Evolutionary conservation across 164 flowering plant species (phyloP).

Genomic region (Stephania cephalantha): DNA sequence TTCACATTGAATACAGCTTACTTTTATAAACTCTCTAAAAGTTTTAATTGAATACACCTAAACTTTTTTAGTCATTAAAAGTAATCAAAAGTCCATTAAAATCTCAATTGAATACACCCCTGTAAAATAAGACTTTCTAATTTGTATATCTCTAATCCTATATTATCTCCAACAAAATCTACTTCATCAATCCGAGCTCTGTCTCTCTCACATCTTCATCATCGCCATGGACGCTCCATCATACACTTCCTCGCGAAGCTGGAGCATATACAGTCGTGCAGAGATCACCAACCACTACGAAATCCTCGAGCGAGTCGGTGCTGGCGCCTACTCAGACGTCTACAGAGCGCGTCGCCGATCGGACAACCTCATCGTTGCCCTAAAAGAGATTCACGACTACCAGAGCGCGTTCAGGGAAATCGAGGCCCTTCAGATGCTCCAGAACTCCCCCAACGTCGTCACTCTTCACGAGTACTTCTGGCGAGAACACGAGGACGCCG

Average conservation of each 20-base stretch:
- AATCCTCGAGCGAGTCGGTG: conserved; percentile 63
- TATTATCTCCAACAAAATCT: too few species aligned
- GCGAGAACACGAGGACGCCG: conserved; percentile 83
- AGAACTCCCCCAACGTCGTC: conserved; percentile 59
- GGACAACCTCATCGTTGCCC: conserved; percentile 61
- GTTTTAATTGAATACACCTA: too few species aligned
- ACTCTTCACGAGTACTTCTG: conserved; percentile 75
- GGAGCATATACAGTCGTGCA: conserved; percentile 82
- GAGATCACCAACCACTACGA: conserved; percentile 66
- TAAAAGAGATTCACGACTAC: conserved; percentile 90
- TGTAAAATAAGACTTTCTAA: too few species aligned
- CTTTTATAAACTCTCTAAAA: too few species aligned
- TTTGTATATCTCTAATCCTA: too few species aligned
- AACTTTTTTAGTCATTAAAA: too few species aligned
- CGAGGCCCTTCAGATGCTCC: conserved; percentile 73
- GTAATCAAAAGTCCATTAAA: too few species aligned
- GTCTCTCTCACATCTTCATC: neutral
- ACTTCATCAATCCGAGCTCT: neutral
- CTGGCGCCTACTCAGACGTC: conserved; percentile 89
- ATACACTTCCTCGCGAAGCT: conserved; percentile 36
- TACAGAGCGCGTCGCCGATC: conserved; percentile 60
- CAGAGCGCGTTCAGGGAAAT: conserved; percentile 80
- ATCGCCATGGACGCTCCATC: conserved; percentile 16
- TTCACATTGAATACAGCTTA: too few species aligned
- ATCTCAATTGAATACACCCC: too few species aligned